phyloP scores from a whole-genome alignment of 768 basidiomycete genomes.

The Boletus bicolor region DNA sequence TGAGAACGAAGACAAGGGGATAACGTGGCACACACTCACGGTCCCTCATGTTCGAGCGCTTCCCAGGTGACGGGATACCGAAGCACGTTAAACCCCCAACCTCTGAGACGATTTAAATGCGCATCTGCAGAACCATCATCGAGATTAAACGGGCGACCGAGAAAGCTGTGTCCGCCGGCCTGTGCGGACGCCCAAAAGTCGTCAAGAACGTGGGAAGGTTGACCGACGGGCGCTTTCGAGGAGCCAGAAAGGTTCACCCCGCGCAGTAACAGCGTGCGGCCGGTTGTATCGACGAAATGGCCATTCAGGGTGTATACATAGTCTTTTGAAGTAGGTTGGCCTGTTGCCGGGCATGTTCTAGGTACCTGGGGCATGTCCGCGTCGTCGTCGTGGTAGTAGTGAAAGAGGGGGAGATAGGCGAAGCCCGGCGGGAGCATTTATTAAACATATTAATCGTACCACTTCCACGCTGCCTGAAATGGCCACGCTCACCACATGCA shows the following conservation, averaged over 20 bases:
- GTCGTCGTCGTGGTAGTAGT: slow-evolving; percentile 4
- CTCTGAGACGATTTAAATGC: slow-evolving; percentile 78
- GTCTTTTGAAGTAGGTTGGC: slow-evolving; percentile 9
- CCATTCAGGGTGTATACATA: slow-evolving; percentile 66
- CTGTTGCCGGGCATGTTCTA: slow-evolving; percentile 18
- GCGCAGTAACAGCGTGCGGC: slow-evolving; percentile 77
- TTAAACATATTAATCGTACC: slow-evolving; percentile 18
- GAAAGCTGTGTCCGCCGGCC: slow-evolving; percentile 63
- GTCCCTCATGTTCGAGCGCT: slow-evolving; percentile 87
- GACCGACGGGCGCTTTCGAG: slow-evolving; percentile 75
- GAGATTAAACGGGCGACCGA: slow-evolving; percentile 75
- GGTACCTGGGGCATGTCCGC: slow-evolving; percentile 22
- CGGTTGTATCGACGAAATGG: slow-evolving; percentile 69
- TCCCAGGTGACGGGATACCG: slow-evolving; percentile 92
- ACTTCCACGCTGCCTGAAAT: slow-evolving; percentile 13
- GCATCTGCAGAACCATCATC: slow-evolving; percentile 84
- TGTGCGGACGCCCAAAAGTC: slow-evolving; percentile 84
- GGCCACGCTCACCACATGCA: neutral
- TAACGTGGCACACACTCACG: slow-evolving; percentile 58
- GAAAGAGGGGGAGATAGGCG: neutral
- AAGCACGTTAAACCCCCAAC: slow-evolving; percentile 93
- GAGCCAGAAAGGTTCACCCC: slow-evolving; percentile 95
- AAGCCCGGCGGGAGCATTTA: neutral
- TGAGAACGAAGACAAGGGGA: neutral
- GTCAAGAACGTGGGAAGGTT: slow-evolving; percentile 64